Evolutionary conservation across 2,329 filamentous ascomycete species (phyloP), one percentile per base, ranked within the genome.

Genomic region (Dothideomycetes sp.): DNA sequence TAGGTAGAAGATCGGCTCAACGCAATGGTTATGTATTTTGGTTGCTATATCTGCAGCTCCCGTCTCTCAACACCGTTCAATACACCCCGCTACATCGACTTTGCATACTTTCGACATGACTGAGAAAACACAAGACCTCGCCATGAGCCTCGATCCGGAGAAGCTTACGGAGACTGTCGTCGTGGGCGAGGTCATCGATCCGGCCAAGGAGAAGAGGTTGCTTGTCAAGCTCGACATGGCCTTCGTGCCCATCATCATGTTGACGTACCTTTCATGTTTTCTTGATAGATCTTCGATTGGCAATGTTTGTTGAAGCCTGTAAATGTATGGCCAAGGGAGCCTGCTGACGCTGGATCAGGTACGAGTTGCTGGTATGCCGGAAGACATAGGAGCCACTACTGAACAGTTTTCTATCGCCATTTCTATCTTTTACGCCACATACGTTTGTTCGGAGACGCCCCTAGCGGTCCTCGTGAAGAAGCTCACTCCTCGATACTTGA

Each of bases 281-380:
- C 58, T 76, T 28, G 74, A 78, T 53, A 64, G 74, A 40, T 62
- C 63, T 15, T 73, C 72, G 47, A 73, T 75, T 27, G 67, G 67
- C 62, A 49, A 35, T 13, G 19, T 36, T 25, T n/a, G n/a, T n/a
- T n/a, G n/a, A n/a, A n/a, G n/a, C n/a, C n/a, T n/a, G n/a, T n/a
- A n/a, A n/a, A n/a, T n/a, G n/a, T n/a, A n/a, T n/a, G n/a, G n/a
- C n/a, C n/a, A n/a, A n/a, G n/a, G n/a, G n/a, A n/a, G n/a, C n/a
- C n/a, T n/a, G n/a, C n/a, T n/a, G n/a, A n/a, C n/a, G n/a, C n/a
- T n/a, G 4, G 19, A 8, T 29, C 9, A 40, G 36, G 44, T 41
- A 28, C 63, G 63, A 42, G 60, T 65, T 5, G 65, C 64, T 23
- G 62, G 64, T 32, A 68, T 71, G 63, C 62, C 64, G 2, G 55